phyloP scores from a whole-genome alignment of 176 grass and related monocot genomes.

The Miscanthus lutarioriparius region DNA sequence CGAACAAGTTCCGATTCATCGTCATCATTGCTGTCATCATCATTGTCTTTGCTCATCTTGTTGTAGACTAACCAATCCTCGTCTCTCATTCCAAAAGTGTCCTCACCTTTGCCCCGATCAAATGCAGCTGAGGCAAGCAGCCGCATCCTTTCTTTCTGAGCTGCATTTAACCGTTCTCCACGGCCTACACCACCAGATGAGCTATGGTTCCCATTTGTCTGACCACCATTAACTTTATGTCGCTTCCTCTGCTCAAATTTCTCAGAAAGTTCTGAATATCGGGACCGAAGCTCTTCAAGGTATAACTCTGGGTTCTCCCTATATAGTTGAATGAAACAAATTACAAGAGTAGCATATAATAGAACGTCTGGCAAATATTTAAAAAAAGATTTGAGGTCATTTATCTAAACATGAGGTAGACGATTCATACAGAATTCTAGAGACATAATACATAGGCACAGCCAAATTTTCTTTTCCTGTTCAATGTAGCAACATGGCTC shows the following conservation, averaged over 20 bases:
- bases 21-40: slow-evolving; percentile 72
- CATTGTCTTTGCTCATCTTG: slow-evolving; percentile 91
- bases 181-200: slow-evolving; percentile 76
- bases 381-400: neutral
- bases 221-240: slow-evolving; percentile 70
- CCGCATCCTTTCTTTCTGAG: slow-evolving; percentile 94
- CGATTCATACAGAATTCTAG: slow-evolving; percentile 3
- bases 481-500: neutral
- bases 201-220: slow-evolving; percentile 65
- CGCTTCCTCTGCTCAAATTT: slow-evolving; percentile 84
- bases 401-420: slow-evolving; percentile 12
- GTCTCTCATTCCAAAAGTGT: slow-evolving; percentile 89
- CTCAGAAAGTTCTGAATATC: slow-evolving; percentile 76
- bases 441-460: neutral
- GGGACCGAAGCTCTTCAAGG: slow-evolving; percentile 70
- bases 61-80: slow-evolving; percentile 99
- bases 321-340: slow-evolving; percentile 33
- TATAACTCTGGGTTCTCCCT: slow-evolving; percentile 97
- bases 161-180: slow-evolving; percentile 88
- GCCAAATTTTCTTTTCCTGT: neutral
- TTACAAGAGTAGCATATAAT: slow-evolving; percentile 9
- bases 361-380: slow-evolving; percentile 8
- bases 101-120: slow-evolving; percentile 95
- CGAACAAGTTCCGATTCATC: slow-evolving; percentile 83
- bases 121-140: slow-evolving; percentile 85